These are phyloP conservation scores for Saprolegnia parasitica DNA, from an alignment of 352 stramenopile species.

Conservation along the genomic window DNA sequence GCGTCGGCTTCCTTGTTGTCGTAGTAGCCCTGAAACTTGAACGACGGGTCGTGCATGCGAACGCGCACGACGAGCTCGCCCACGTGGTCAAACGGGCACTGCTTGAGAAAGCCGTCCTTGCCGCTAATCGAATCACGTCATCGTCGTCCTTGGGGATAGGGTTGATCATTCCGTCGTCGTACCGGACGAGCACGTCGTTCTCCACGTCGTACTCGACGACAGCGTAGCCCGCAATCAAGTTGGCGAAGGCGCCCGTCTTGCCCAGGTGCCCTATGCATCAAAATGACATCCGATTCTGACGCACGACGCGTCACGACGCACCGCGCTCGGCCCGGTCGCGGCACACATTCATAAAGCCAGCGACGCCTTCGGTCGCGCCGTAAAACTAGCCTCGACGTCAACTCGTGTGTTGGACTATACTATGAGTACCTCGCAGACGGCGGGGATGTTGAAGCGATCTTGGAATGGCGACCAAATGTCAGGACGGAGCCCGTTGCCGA, in stretches of 20 bases:
- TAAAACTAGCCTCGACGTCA: conserved; percentile 58
- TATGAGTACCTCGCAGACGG: conserved; percentile 58
- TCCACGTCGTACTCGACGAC: conserved; percentile 82
- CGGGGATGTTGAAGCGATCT: conserved; percentile 75
- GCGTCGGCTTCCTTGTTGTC: conserved; percentile 60
- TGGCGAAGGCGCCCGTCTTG: conserved; percentile 51
- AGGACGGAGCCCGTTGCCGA: conserved; percentile 87
- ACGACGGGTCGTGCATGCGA: conserved; percentile 43
- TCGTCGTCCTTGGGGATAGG: too few species aligned
- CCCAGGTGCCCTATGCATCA: conserved; percentile 44
- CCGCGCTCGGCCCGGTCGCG: conserved; percentile 46
- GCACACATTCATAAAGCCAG: conserved; percentile 77
- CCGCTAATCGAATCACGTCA: conserved; percentile 22
- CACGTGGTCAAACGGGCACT: conserved; percentile 51
- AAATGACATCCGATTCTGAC: neutral
- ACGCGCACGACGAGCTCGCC: conserved; percentile 74
- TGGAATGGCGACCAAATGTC: conserved; percentile 88
- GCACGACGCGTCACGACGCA: neutral
- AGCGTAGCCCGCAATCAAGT: conserved; percentile 47
- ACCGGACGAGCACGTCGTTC: conserved; percentile 55
- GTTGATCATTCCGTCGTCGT: too few species aligned
- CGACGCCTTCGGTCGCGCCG: conserved; percentile 84
- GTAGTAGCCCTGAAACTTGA: conserved; percentile 87
- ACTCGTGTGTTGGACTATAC: neutral
- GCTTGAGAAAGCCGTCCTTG: conserved; percentile 46